Conservation (phyloP, 768 basidiomycete species). For the Antrodiella citrinella region DNA sequence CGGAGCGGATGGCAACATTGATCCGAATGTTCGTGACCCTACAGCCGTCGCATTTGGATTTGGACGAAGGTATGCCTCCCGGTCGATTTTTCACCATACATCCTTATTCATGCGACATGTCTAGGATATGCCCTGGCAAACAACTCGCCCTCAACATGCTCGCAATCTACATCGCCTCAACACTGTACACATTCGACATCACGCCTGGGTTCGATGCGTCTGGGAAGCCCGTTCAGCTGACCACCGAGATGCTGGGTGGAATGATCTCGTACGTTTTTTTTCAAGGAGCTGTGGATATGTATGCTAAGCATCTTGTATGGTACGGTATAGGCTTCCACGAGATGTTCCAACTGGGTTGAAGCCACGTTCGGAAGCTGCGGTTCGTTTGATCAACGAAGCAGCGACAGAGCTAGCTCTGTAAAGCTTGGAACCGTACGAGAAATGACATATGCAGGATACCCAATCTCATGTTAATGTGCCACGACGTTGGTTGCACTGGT, state of each 20-base stretch:
- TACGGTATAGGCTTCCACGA: neutral
- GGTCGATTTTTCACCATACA: neutral
- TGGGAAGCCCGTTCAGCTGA: neutral
- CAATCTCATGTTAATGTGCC: neutral
- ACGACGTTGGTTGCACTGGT: neutral
- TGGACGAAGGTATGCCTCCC: constrained; percentile 15
- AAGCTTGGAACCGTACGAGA: neutral
- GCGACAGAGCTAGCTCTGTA: neutral
- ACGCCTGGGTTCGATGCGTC: neutral
- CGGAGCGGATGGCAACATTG: neutral
- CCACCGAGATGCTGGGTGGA: neutral
- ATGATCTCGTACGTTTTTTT: neutral
- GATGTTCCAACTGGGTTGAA: neutral
- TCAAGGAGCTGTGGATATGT: neutral
- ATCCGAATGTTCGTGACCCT: constrained; percentile 13
- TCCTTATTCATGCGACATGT: neutral
- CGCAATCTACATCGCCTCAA: neutral
- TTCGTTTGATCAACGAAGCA: neutral
- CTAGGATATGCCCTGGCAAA: neutral
- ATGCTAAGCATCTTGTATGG: neutral
- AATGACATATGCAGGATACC: too few species aligned
- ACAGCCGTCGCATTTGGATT: constrained; percentile 21
- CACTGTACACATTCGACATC: constrained; percentile 9
- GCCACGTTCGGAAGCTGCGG: neutral
- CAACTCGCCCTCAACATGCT: neutral